Conservation (phyloP, 164 flowering plant species). For the Houttuynia cordata region DNA sequence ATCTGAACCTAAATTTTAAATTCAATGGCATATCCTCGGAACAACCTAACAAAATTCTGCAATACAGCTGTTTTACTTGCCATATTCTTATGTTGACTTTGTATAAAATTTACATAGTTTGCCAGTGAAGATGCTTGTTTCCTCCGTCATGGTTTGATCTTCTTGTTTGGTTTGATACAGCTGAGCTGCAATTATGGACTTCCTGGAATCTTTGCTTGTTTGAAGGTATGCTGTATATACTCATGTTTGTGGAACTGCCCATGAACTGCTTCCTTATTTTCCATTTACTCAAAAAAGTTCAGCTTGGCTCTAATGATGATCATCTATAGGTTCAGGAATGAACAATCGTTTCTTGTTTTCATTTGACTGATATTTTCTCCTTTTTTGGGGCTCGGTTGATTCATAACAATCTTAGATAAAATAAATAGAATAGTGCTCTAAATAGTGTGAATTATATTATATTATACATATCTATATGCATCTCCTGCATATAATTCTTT, state of each 20-base stretch:
- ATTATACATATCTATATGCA: no score
- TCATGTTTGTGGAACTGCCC: not conserved
- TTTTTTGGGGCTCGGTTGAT: no score
- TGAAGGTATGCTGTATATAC: constrained; percentile 45
- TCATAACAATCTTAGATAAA: not conserved
- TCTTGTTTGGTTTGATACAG: constrained; percentile 28
- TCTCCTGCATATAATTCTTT: not conserved
- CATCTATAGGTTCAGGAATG: not conserved
- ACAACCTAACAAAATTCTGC: not conserved
- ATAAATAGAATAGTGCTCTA: no score
- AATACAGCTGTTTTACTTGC: not conserved
- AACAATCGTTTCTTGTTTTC: not conserved
- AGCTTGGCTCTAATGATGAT: not conserved
- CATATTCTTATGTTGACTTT: not conserved
- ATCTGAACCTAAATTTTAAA: no score
- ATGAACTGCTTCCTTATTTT: no score
- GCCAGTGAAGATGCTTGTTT: no score
- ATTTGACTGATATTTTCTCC: no score
- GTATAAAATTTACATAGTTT: not conserved
- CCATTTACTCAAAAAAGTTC: no score
- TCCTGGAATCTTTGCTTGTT: constrained; percentile 90
- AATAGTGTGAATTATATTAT: no score
- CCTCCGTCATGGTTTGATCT: not conserved
- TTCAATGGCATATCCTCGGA: not conserved
- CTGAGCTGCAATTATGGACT: constrained; percentile 84